Evolutionary conservation across 73 alveolate genomes (phyloP).

Genomic region (Symbiodinium pilosum): DNA sequence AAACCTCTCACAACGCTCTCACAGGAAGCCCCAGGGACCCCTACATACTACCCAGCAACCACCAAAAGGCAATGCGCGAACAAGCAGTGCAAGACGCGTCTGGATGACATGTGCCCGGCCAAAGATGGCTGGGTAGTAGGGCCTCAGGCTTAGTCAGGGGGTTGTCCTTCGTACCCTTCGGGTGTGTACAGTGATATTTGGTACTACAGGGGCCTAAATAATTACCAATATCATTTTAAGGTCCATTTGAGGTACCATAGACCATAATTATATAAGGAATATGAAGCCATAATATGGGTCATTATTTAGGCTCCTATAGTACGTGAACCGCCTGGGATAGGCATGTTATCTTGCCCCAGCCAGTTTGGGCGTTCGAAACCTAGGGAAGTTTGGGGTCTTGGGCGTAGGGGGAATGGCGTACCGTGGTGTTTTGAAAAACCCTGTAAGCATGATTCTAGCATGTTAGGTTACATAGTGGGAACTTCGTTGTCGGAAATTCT

Average conservation of each 20-base stretch:
- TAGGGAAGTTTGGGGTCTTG: no score
- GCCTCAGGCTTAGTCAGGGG: not conserved
- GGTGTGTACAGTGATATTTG: not conserved
- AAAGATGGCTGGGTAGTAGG: slow-evolving; percentile 3
- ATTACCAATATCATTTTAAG: not conserved
- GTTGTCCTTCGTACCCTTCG: no score
- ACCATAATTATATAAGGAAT: not conserved
- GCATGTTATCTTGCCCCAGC: no score
- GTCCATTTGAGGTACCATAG: not conserved
- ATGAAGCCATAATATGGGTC: not conserved
- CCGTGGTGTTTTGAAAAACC: no score
- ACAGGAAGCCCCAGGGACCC: no score
- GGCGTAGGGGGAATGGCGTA: no score
- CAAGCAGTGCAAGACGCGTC: not conserved
- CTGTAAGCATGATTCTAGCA: no score
- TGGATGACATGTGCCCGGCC: not conserved
- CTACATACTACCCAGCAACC: not conserved
- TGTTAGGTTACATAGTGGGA: no score
- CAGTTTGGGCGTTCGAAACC: no score
- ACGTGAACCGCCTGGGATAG: no score
- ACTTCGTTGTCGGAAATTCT: no score
- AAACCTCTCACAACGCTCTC: no score
- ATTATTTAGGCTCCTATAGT: not conserved
- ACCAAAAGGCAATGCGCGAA: not conserved
- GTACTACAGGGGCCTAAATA: not conserved